phyloP scores from a whole-genome alignment of 768 basidiomycete genomes.

The Suillus placidus region DNA sequence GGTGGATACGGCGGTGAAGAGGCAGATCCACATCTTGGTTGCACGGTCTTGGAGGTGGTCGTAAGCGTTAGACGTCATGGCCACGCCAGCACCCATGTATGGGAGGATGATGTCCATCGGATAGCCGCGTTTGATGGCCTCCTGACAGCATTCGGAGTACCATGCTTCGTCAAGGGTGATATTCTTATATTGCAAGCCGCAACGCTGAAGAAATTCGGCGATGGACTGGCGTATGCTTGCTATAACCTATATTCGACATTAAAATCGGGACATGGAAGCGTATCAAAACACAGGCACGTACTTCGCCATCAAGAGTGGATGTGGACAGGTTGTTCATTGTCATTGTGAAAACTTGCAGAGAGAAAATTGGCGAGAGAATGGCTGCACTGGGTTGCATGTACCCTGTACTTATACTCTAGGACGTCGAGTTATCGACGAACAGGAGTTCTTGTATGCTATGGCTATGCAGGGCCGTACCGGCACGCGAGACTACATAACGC shows the following conservation, averaged over 20 bases:
- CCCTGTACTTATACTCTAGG: background rate
- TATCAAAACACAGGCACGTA: background rate
- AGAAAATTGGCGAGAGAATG: background rate
- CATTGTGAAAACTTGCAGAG: background rate
- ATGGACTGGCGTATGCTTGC: background rate
- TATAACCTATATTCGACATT: background rate
- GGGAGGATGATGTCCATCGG: background rate
- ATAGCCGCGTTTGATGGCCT: background rate
- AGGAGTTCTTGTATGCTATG: background rate
- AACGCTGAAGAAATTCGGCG: slow-evolving; percentile 1
- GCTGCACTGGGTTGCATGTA: background rate
- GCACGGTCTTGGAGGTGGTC: slow-evolving; percentile 28
- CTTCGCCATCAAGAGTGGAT: background rate
- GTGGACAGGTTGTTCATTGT: background rate
- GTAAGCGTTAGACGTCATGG: slow-evolving; percentile 16
- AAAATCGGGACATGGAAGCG: background rate
- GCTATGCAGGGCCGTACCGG: background rate
- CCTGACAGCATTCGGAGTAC: background rate
- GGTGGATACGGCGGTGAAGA: slow-evolving; percentile 42
- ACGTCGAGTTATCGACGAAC: background rate
- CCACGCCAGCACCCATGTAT: background rate
- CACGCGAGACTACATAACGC: background rate
- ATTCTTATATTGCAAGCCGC: background rate
- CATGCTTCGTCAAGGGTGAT: background rate
- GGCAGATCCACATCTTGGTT: slow-evolving; percentile 36